Evolutionary conservation across 805 yeast genomes (phyloP).

Genomic region (Pichia nakasei): DNA sequence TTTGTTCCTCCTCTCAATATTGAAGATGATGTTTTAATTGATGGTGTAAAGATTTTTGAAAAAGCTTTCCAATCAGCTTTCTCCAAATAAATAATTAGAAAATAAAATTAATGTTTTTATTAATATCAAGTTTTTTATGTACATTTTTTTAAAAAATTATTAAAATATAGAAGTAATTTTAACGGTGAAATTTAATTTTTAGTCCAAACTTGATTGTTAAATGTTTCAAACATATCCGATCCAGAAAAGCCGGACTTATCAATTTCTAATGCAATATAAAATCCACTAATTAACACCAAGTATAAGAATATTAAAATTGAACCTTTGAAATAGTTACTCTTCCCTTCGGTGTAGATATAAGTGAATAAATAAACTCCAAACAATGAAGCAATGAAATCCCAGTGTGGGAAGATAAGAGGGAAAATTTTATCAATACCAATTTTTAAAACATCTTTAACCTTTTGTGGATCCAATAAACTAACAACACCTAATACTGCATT

Average conservation of each 20-base stretch:
- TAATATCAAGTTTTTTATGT: too few relatives aligned
- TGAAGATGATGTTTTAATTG: constrained; percentile 53
- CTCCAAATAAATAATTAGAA: neutral
- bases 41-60: constrained; percentile 67
- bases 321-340: constrained; percentile 93
- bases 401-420: constrained; percentile 83
- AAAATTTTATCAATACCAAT: constrained; percentile 37
- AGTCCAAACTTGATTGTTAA: neutral
- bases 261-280: constrained; percentile 51
- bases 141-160: too few relatives aligned
- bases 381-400: constrained; percentile 86
- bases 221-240: neutral
- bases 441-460: neutral
- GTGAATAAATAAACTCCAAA: constrained; percentile 84
- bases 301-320: constrained; percentile 76
- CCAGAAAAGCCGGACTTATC: constrained; percentile 16
- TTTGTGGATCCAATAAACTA: neutral
- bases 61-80: constrained; percentile 37
- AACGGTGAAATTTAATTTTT: too few relatives aligned
- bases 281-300: constrained; percentile 67
- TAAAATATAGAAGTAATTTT: too few relatives aligned
- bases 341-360: constrained; percentile 93
- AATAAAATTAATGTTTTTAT: too few relatives aligned
- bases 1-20: constrained; percentile 89
- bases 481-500: neutral